phyloP scores from a whole-genome alignment of 176 grass and related monocot genomes.

The Zoysia pacifica region DNA sequence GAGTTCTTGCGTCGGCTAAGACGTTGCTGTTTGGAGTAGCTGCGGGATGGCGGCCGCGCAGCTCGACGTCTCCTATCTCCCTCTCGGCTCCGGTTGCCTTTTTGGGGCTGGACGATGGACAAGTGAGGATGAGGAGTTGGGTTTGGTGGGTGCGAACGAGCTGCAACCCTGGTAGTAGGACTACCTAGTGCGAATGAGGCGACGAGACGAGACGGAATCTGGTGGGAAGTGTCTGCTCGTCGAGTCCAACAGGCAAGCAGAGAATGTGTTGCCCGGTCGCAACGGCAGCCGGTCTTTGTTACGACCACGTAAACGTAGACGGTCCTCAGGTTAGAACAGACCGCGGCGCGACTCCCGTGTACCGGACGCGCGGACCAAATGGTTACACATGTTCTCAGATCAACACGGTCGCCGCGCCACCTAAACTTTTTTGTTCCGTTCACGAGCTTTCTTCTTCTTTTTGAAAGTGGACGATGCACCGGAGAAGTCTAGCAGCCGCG shows the following conservation, averaged over 20 bases:
- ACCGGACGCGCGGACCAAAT: background rate
- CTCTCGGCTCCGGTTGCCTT: background rate
- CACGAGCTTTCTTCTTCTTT: background rate
- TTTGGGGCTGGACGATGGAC: background rate
- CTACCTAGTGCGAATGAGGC: background rate
- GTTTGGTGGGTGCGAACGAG: constrained; percentile 31
- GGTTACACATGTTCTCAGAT: constrained; percentile 8
- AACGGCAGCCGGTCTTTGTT: background rate
- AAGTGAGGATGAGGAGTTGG: background rate
- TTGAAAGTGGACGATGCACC: background rate
- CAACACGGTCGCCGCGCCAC: background rate
- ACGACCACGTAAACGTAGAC: constrained; percentile 31
- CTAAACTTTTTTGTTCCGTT: background rate
- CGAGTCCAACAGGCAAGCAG: background rate
- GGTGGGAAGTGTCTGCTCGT: background rate
- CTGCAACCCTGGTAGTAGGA: background rate
- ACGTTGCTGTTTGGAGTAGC: constrained; percentile 47
- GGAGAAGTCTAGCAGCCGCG: background rate
- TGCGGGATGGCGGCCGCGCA: constrained; percentile 39
- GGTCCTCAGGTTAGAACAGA: background rate
- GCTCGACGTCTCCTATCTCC: constrained; percentile 13
- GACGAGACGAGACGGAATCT: background rate
- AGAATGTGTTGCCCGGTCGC: background rate
- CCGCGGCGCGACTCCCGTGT: background rate
- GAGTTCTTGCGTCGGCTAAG: constrained; percentile 36